Conservation (phyloP, 345 rosid species). For the Litchi chinensis region DNA sequence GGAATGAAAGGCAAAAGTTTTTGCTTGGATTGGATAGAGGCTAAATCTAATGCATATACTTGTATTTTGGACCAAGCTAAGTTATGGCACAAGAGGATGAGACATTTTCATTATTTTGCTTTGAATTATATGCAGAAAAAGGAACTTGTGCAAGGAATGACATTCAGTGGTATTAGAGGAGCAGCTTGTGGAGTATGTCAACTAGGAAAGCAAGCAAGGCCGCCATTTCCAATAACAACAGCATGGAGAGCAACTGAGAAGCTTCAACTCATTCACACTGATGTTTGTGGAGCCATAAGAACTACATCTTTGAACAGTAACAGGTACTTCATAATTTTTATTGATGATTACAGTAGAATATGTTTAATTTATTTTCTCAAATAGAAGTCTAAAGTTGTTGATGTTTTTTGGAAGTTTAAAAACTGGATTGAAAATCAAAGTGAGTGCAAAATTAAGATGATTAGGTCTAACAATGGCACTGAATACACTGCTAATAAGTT, state of each 20-base stretch:
- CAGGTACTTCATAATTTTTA: no score
- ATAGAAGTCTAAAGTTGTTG: neutral
- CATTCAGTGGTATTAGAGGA: neutral
- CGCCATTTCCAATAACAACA: neutral
- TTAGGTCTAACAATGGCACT: neutral
- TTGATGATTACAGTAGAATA: neutral
- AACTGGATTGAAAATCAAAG: neutral
- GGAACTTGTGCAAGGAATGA: neutral
- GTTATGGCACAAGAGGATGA: conserved; percentile 1
- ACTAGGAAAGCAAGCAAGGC: neutral
- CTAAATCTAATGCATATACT: neutral
- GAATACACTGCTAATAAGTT: neutral
- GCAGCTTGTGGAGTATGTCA: conserved; percentile 7
- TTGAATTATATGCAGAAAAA: neutral
- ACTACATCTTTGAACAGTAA: no score
- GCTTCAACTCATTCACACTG: no score
- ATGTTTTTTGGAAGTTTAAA: neutral
- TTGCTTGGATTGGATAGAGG: no score
- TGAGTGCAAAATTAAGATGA: neutral
- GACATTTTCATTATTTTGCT: neutral
- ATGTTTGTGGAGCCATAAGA: no score
- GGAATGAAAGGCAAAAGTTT: neutral
- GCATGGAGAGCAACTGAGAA: no score
- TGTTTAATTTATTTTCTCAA: neutral
- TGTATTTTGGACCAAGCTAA: neutral